A percentile compares a stretch with the other conserved stretches of the same genome.
phyloP scores from a whole-genome alignment of 768 basidiomycete species.

The Tremella yokohamensis region DNA sequence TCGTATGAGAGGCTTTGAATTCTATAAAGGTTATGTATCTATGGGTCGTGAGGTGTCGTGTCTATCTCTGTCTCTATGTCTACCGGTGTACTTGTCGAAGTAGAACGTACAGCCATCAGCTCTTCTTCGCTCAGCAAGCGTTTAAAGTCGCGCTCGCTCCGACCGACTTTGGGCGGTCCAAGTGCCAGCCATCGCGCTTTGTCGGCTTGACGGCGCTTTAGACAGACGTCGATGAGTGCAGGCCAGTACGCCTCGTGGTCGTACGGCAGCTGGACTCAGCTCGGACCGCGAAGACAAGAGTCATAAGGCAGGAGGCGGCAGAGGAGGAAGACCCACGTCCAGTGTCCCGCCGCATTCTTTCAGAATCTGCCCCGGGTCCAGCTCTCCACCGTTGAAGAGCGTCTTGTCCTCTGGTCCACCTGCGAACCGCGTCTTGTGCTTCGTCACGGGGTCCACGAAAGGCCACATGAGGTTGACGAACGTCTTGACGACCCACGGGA shows the following conservation, averaged over 20 bases:
- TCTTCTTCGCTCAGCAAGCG: constrained; percentile 3
- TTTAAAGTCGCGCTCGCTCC: constrained; percentile 14
- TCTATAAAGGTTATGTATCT: too few relatives aligned
- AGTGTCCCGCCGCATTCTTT: constrained; percentile 41
- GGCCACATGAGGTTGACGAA: constrained; percentile 50
- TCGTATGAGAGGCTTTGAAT: too few relatives aligned
- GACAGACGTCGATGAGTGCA: constrained; percentile 26
- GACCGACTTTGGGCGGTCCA: not conserved
- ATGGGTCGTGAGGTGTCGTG: too few relatives aligned
- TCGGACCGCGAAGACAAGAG: not conserved
- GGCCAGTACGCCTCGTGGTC: constrained; percentile 40
- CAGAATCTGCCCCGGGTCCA: constrained; percentile 29
- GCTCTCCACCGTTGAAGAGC: constrained; percentile 31
- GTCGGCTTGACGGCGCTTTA: constrained; percentile 19
- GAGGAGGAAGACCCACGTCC: constrained; percentile 28
- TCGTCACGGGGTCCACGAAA: constrained; percentile 46
- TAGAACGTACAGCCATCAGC: not conserved
- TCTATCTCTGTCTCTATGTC: too few relatives aligned
- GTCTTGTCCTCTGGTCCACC: constrained; percentile 18
- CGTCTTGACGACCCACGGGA: constrained; percentile 42
- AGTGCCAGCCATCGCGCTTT: constrained; percentile 19
- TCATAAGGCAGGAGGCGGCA: not conserved
- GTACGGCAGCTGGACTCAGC: constrained; percentile 33
- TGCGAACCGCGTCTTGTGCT: constrained; percentile 32
- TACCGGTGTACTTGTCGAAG: too few relatives aligned